Conservation (phyloP, 352 stramenopile genomes). For the Salisapilia sapeloensis region DNA sequence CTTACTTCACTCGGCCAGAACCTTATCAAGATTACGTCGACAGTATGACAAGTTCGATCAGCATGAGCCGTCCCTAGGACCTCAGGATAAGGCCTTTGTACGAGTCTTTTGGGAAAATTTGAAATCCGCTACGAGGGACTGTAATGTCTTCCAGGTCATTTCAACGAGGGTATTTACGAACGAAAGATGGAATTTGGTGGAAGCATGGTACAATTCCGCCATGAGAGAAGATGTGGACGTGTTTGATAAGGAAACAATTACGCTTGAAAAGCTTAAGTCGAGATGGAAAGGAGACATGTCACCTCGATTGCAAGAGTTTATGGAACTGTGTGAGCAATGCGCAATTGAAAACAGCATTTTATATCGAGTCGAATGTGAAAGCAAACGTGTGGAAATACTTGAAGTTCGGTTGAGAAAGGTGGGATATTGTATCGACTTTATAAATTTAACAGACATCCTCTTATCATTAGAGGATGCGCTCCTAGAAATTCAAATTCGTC, state of each 20-base stretch:
- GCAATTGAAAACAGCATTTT: too few relatives aligned
- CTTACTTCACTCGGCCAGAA: constrained; percentile 15
- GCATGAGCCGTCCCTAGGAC: constrained; percentile 1
- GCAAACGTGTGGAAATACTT: too few relatives aligned
- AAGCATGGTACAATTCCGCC: not conserved
- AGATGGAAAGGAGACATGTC: not conserved
- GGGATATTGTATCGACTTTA: too few relatives aligned
- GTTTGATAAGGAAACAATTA: constrained; percentile 7
- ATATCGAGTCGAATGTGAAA: too few relatives aligned
- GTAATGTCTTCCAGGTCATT: constrained; percentile 28
- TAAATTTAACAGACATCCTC: too few relatives aligned
- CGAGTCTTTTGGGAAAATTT: constrained; percentile 16
- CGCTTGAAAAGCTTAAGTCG: constrained; percentile 3
- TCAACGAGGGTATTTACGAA: constrained; percentile 16
- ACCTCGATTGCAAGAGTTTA: constrained; percentile 4
- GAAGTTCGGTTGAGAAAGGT: too few relatives aligned
- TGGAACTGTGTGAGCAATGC: constrained; percentile 22
- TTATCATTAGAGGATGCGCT: too few relatives aligned
- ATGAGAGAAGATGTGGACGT: constrained; percentile 6
- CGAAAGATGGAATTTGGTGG: constrained; percentile 13
- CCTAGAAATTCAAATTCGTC: too few relatives aligned
- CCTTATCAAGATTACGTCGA: constrained; percentile 8
- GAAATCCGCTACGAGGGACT: constrained; percentile 20
- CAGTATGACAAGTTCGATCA: constrained; percentile 3
- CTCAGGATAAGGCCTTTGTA: constrained; percentile 14